Base-by-base conservation (phyloP, 2,329 filamentous ascomycete species). In the Pseudogymnoascus sp. region DNA sequence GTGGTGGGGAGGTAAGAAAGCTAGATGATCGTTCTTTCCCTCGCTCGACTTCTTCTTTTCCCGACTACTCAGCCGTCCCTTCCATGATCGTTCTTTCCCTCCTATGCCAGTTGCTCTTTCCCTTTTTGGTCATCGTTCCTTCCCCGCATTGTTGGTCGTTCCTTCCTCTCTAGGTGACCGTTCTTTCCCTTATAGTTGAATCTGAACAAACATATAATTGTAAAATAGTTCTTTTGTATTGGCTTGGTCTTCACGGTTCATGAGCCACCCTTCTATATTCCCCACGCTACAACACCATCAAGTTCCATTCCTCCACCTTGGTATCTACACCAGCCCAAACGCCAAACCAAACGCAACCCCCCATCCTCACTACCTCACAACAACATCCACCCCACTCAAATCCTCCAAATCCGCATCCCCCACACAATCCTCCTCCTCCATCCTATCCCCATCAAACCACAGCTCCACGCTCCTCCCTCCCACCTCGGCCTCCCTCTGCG, bases 361-460 rank as follows among this genome's bases (percentile, higher is more conserved):
- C 46, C 21, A 11, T 56, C 21, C n/a, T 7, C 7, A 9, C 61
- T 62, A 85, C 67, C 80, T 84, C 62, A 92, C 75, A 67, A 88
- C 81, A 21, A 95, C 88, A 74, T 96, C 91, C 35, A 96, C 77
- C 29, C 82, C 80, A 72, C 93, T 90, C 77, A 87, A 80, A 69
- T 96, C 88, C 53, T 85, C 84, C 42, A 96, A 83, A 17, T 91
- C 91, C 2, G 86, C 82, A 37, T 89, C 85, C 50, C 79, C 79
- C 53, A 95, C 80, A 1, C 80, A 83, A 31, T 78, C 76, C 1
- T 84, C 78, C 17, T 83, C 81, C 13, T 87, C 83, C 29, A 96
- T 76, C 56, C 78, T 77, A 60, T 93, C 90, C 13, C 91, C 91
- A 68, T 96, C 91, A 74, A 91, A 93, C 68, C 82, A 79, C 10